Percentiles rank a stretch among this genome's conserved stretches.
These are phyloP conservation scores for Talaromyces verruculosus DNA, from an alignment of 2,329 filamentous ascomycete species.

Conservation along the genomic window DNA sequence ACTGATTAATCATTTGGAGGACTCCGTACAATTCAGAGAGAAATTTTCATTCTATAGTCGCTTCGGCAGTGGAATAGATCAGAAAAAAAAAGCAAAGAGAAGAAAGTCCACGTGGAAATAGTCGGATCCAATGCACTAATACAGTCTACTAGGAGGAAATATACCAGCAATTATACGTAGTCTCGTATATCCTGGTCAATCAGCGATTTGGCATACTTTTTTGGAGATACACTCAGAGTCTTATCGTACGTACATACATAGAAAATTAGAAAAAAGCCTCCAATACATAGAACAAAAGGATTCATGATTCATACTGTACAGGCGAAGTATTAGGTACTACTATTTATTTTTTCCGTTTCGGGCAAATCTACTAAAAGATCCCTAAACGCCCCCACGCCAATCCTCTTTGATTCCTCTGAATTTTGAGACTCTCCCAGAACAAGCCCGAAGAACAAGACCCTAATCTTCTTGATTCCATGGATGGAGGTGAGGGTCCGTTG, in stretches of 20 bases:
- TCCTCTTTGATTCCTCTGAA: not conserved
- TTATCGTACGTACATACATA: not conserved
- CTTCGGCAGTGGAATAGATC: not conserved
- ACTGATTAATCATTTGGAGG: not conserved
- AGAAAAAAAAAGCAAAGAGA: not conserved
- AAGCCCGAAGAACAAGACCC: not conserved
- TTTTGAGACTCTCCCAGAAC: not conserved
- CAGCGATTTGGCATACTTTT: not conserved
- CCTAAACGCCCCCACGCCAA: not conserved
- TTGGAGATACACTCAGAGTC: not conserved
- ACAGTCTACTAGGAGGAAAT: not conserved
- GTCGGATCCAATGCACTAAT: not conserved
- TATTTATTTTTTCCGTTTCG: not conserved
- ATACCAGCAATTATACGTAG: not conserved
- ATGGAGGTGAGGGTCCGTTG: not conserved
- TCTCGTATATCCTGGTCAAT: not conserved
- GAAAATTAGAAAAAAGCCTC: not conserved
- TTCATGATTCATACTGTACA: not conserved
- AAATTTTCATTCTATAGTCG: not conserved
- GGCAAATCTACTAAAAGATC: not conserved
- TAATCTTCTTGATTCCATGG: not conserved
- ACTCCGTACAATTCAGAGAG: not conserved
- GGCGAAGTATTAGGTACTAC: not conserved
- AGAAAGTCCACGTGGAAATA: not conserved
- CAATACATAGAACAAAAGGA: not conserved